Percentiles rank a stretch among this genome's conserved stretches.
Conservation (phyloP, 73 alveolate genomes). For the Urostyla sp. region DNA sequence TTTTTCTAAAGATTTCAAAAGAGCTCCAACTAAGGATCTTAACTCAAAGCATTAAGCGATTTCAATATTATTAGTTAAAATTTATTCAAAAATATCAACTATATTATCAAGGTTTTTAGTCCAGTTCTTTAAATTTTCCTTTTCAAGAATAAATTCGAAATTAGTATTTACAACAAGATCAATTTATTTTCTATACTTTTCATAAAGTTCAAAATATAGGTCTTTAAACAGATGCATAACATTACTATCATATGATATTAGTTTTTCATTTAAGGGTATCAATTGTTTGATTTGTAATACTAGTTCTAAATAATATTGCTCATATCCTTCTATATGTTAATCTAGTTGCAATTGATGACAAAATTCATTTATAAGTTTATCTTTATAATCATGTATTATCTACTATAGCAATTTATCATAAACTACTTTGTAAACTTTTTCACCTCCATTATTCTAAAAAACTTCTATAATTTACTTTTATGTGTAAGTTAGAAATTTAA, state of each 20-base stretch:
- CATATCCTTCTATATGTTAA: constrained; percentile 4
- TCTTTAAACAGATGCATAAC: constrained; percentile 8
- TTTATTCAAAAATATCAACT: constrained; percentile 5
- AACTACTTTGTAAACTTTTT: not conserved
- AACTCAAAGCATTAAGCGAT: constrained; percentile 35
- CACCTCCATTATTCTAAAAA: not conserved
- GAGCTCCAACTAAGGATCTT: not conserved
- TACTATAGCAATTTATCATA: not conserved
- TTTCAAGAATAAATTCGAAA: constrained; percentile 34
- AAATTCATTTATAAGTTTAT: constrained; percentile 23
- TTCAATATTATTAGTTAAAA: not conserved
- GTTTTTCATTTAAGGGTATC: not conserved
- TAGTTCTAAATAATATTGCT: not conserved
- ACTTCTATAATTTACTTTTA: not conserved
- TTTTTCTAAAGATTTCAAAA: constrained; percentile 18
- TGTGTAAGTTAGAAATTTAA: too few species aligned
- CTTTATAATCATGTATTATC: constrained; percentile 6
- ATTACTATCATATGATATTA: not conserved
- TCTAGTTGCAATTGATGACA: constrained; percentile 4
- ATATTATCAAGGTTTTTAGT: not conserved
- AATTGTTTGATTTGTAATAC: not conserved
- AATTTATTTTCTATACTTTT: constrained; percentile 18
- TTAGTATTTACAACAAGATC: constrained; percentile 19
- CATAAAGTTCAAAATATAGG: constrained; percentile 8
- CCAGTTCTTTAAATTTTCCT: constrained; percentile 13